These are phyloP conservation scores for Myxozyma monticola DNA, from an alignment of 805 yeast genomes.

Conservation along the genomic window DNA sequence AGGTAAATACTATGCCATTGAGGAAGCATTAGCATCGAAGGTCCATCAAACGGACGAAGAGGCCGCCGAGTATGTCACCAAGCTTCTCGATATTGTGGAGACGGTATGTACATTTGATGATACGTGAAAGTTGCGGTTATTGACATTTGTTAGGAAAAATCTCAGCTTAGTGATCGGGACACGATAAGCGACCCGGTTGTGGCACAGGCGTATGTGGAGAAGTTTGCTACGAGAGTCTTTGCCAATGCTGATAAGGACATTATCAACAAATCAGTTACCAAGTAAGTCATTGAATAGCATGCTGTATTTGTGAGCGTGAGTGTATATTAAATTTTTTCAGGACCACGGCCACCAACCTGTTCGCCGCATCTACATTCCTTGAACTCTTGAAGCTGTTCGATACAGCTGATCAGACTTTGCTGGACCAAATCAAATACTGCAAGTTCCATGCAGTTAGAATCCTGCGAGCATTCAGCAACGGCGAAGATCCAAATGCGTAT, in stretches of 20 bases:
- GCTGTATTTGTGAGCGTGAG: neutral
- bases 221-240: slow-evolving; percentile 61
- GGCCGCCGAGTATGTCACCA: slow-evolving; percentile 59
- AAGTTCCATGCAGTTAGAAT: slow-evolving; percentile 64
- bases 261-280: slow-evolving; percentile 46
- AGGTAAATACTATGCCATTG: slow-evolving; percentile 62
- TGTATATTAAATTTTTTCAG: neutral
- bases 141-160: slow-evolving; percentile 19
- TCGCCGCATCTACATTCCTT: slow-evolving; percentile 57
- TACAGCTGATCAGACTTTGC: slow-evolving; percentile 22
- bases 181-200: slow-evolving; percentile 61
- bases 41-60: slow-evolving; percentile 59
- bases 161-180: slow-evolving; percentile 40
- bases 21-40: slow-evolving; percentile 60
- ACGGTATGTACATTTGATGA: slow-evolving; percentile 29
- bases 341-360: slow-evolving; percentile 51
- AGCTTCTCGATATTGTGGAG: slow-evolving; percentile 72
- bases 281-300: slow-evolving; percentile 27
- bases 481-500: slow-evolving; percentile 60
- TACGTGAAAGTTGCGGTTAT: neutral
- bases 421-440: slow-evolving; percentile 55
- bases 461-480: slow-evolving; percentile 48
- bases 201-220: slow-evolving; percentile 55
- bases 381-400: slow-evolving; percentile 49
- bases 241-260: slow-evolving; percentile 53